phyloP scores from a whole-genome alignment of 164 flowering plant genomes.

The Piper longum region DNA sequence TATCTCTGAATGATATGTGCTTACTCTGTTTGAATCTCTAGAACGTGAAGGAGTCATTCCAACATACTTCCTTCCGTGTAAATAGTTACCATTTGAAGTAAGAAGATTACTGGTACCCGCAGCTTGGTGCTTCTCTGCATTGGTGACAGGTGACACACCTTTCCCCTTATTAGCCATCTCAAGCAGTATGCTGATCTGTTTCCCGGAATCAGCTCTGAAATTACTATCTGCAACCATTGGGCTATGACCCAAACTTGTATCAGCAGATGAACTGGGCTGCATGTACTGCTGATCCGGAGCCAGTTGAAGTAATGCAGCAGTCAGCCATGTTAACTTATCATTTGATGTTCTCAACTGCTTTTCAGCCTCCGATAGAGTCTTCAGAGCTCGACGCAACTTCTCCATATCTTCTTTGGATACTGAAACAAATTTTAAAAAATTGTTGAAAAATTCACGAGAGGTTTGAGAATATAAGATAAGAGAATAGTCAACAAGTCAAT shows the following conservation, averaged over 20 bases:
- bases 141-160: slow-evolving; percentile 23
- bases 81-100: slow-evolving; percentile 12
- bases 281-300: slow-evolving; percentile 92
- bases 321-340: slow-evolving; percentile 90
- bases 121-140: slow-evolving; percentile 17
- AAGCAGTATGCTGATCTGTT: slow-evolving; percentile 14
- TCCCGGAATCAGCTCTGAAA: slow-evolving; percentile 23
- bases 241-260: slow-evolving; percentile 53
- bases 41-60: slow-evolving; percentile 21
- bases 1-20: slow-evolving; percentile 19
- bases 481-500: too few relatives aligned
- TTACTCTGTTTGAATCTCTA: slow-evolving; percentile 17
- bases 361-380: slow-evolving; percentile 92
- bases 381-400: slow-evolving; percentile 85
- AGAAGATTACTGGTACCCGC: slow-evolving; percentile 21
- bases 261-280: slow-evolving; percentile 72
- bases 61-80: slow-evolving; percentile 23
- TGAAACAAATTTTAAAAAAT: slow-evolving; percentile 14
- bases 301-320: slow-evolving; percentile 94
- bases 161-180: slow-evolving; percentile 19
- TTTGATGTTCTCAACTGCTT: slow-evolving; percentile 85
- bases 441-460: not conserved
- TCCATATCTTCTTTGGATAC: slow-evolving; percentile 98
- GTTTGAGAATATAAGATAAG: not conserved
- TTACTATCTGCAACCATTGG: slow-evolving; percentile 18